Base-by-base conservation (phyloP, 179 eudicot genomes). In the Camellia oleifera region DNA sequence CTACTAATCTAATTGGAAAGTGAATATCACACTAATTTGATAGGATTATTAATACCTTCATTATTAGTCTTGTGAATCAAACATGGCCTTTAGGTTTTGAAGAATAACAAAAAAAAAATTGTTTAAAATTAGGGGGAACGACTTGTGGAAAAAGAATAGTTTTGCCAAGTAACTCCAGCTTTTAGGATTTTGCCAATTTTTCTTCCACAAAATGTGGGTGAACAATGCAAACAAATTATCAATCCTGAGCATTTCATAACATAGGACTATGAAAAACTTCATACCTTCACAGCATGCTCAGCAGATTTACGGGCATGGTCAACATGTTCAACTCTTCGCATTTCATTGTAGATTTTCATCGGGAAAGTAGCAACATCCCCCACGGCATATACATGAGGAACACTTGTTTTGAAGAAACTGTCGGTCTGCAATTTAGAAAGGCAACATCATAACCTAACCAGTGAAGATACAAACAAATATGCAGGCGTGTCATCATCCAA, bases 351-450 rank as follows among this genome's bases (percentile, higher is more conserved):
- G 69, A 94, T 23, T 88, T 96, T 96, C 97, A 96, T 58, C 7
- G 99, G 99, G 84, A 96, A 96, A 81, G 98, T 91, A 56, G 98
- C 99, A 76, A 92, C 98, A 84, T 96, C 99, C 75, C 99, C 99
- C 76, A 94, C 95, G 84, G 99, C 98, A 84, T 96, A 96, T 80
- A 91, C 99, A 86, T 90, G 89, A 76, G 97, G 89, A 74, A 92
- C 86, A 65, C 92, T 96, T 74, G 99, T 88, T 80, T 88, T 90
- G 85, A 96, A 96, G 89, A 87, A 91, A 15, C 87, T 91, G 93
- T 96, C 99, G 74, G 99, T 94, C 99, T 96, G 97, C 83, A 84
- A 74, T 69, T 17, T 69, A 66, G 65, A 71, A 73, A 69, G 46
- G 67, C 54, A 73, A 78, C 53, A 72, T 60, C 60, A 62, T 15